These are phyloP conservation scores for Globisporangium cederbergense DNA, from an alignment of 352 stramenopile genomes.

Conservation along the genomic window DNA sequence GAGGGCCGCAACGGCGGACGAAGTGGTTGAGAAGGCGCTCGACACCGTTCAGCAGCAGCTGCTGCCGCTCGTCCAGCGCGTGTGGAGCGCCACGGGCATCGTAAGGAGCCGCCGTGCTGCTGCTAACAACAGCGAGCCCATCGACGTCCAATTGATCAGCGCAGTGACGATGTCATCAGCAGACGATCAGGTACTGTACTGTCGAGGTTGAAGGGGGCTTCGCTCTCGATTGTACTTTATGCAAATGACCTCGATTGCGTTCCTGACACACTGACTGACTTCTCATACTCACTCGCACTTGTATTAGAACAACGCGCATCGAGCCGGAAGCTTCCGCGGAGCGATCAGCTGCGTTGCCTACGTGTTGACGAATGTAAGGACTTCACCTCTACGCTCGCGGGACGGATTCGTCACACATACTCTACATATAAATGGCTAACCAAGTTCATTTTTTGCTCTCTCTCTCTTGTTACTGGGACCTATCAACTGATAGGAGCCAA, in stretches of 20 bases:
- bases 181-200: background rate
- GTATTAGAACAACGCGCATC: constrained; percentile 17
- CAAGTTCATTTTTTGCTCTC: background rate
- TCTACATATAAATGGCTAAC: background rate
- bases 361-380: constrained; percentile 27
- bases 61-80: constrained; percentile 36
- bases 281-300: background rate
- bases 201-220: too few species aligned
- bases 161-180: background rate
- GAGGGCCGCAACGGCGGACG: background rate
- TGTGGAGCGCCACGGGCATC: constrained; percentile 37
- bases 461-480: background rate
- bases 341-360: constrained; percentile 53
- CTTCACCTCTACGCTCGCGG: background rate
- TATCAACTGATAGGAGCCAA: constrained; percentile 16
- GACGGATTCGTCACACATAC: background rate
- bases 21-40: constrained; percentile 31
- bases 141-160: constrained; percentile 10
- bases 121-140: constrained; percentile 10
- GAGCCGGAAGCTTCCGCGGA: constrained; percentile 39
- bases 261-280: background rate
- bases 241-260: too few species aligned
- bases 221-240: too few species aligned
- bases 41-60: constrained; percentile 48
- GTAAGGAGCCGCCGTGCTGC: constrained; percentile 12